phyloP scores from a whole-genome alignment of 371 early-diverging fungal genomes.

The Entomophthora muscae region DNA sequence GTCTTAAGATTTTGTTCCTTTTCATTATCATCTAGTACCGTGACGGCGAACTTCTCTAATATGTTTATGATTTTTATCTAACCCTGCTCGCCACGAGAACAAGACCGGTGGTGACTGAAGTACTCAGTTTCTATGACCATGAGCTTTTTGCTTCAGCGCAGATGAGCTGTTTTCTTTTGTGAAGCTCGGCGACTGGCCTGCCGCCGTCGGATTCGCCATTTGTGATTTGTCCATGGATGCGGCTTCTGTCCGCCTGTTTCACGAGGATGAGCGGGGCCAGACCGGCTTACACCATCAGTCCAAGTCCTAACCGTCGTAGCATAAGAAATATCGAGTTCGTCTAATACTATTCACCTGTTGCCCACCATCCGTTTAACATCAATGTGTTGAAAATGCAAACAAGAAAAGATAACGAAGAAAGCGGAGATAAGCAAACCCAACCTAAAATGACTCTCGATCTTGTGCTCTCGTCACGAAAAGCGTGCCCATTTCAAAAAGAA shows the following conservation, averaged over 20 bases:
- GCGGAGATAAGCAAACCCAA: conserved; percentile 10
- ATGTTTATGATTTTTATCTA: neutral
- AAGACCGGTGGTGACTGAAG: neutral
- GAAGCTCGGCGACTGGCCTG: neutral
- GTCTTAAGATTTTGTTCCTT: conserved; percentile 53
- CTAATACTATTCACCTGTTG: conserved; percentile 19
- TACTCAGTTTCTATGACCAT: neutral
- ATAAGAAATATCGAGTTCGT: conserved; percentile 52
- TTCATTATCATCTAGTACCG: conserved; percentile 10
- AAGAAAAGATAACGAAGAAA: conserved; percentile 16
- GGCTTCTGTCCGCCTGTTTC: conserved; percentile 49
- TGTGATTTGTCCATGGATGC: conserved; percentile 57
- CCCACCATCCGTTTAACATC: neutral
- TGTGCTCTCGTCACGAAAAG: conserved; percentile 15
- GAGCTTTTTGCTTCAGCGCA: neutral
- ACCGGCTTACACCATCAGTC: conserved; percentile 66
- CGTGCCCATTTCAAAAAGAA: conserved; percentile 51
- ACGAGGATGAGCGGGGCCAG: conserved; percentile 69
- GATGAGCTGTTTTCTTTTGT: conserved; percentile 1
- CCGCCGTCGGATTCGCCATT: neutral
- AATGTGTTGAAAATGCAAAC: neutral
- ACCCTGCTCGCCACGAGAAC: neutral
- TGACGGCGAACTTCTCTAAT: too few relatives aligned
- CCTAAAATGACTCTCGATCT: neutral
- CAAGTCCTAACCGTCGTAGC: conserved; percentile 66